These are phyloP conservation scores for Mortierella sp. DNA, from an alignment of 371 early-diverging fungal genomes.

Conservation along the genomic window DNA sequence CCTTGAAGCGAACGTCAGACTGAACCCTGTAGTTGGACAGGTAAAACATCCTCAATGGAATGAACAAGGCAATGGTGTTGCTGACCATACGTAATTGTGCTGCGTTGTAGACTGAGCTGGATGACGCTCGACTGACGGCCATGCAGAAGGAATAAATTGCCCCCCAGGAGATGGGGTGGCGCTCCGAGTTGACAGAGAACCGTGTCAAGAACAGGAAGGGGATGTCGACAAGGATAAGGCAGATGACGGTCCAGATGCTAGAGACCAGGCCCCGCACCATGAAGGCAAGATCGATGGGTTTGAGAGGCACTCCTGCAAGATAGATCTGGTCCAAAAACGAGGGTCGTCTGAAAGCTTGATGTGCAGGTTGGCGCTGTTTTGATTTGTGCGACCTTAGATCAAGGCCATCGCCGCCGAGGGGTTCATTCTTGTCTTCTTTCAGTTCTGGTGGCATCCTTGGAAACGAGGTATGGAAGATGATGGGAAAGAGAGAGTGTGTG, in stretches of 20 bases:
- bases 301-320: constrained; percentile 26
- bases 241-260: constrained; percentile 10
- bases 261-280: constrained; percentile 3
- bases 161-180: constrained; percentile 42
- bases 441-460: constrained; percentile 23
- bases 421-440: constrained; percentile 3
- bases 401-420: background rate
- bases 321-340: constrained; percentile 23
- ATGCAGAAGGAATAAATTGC: constrained; percentile 38
- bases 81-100: constrained; percentile 47
- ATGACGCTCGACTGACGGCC: constrained; percentile 34
- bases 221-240: constrained; percentile 23
- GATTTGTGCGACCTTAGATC: no score
- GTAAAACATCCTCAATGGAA: constrained; percentile 33
- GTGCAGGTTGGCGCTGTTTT: background rate
- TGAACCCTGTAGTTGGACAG: constrained; percentile 24
- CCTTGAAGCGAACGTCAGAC: constrained; percentile 26
- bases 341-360: constrained; percentile 4
- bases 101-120: constrained; percentile 23
- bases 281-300: constrained; percentile 30
- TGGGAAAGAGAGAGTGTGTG: background rate
- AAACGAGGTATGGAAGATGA: background rate
- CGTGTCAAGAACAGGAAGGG: constrained; percentile 33
- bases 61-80: constrained; percentile 37
- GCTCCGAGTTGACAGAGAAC: constrained; percentile 21